Conservation (phyloP, 257 asterid genomes). For the Cordia subcordata region DNA sequence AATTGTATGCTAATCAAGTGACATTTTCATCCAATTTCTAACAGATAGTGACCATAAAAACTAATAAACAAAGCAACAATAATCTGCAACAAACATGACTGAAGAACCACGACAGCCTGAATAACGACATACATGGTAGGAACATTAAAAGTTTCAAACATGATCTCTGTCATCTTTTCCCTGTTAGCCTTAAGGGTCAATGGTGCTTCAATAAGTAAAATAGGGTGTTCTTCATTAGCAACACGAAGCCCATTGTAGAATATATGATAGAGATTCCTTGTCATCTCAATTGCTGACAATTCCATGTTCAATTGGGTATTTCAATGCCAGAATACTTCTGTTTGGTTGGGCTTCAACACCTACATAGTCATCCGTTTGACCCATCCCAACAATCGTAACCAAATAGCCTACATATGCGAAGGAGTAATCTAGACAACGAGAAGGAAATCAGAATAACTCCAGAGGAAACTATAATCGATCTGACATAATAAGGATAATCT, state of each 20-base stretch:
- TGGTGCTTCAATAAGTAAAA: constrained; percentile 46
- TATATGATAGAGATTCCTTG: constrained; percentile 45
- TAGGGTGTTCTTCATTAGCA: constrained; percentile 43
- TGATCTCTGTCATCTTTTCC: constrained; percentile 44
- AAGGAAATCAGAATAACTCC: neutral
- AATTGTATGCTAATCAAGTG: too few relatives aligned
- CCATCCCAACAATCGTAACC: constrained; percentile 43
- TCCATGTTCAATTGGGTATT: constrained; percentile 46
- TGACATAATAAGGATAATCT: neutral
- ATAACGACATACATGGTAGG: constrained; percentile 52
- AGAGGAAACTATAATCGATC: neutral
- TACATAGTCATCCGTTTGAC: constrained; percentile 31
- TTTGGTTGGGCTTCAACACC: constrained; percentile 42
- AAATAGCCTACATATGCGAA: constrained; percentile 28
- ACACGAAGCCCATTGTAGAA: constrained; percentile 44
- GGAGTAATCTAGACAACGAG: neutral
- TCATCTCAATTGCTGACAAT: constrained; percentile 50
- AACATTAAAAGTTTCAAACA: constrained; percentile 41
- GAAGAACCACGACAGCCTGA: constrained; percentile 46
- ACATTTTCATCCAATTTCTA: too few relatives aligned
- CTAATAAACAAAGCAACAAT: too few relatives aligned
- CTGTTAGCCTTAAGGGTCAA: constrained; percentile 40
- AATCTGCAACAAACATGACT: too few relatives aligned
- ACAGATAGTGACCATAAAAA: too few relatives aligned
- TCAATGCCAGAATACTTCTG: constrained; percentile 33